Base-by-base conservation (phyloP, 2,329 filamentous ascomycete species). In the Ophiostoma montium region DNA sequence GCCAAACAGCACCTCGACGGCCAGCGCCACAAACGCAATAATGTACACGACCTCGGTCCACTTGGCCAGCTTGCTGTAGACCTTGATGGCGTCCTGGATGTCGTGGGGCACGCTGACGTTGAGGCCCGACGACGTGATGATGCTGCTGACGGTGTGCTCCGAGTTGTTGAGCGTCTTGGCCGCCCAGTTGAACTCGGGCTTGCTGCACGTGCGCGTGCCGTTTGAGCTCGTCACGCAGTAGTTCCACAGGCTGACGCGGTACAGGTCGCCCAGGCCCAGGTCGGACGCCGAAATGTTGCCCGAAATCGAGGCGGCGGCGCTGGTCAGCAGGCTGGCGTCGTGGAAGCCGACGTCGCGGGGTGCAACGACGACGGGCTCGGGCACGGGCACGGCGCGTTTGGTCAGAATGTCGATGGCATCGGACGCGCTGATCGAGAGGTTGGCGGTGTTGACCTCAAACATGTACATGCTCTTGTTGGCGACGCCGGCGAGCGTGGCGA, bases 1-100 rank as follows among this genome's bases (percentile, higher is more conserved):
- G 53, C 89, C 89, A 43, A 94, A 68, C 41, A 92, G 54, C 52
- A 95, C 72, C 64, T 89, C 84, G 23, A 80, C 65, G 38, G 71
- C 75, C 7, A 90, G 84, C 16, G 79, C 71, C 54, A 81, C 65
- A 58, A 89, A 74, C 46, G 86, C 81, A 54, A 87, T 72, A 57
- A 87, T 72, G 64, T 88, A 95, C 54, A 82, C 80, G 52, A 90
- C 74, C 65, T 89, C 80, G 64, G 90, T 89, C 83, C 84, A 94
- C 61, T 82, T 84, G 51, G 78, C 76, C 32, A 89, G 78, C 47
- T 74, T 77, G 61, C 75, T 72, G 70, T 95, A 95, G 16, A 77
- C 72, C 42, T 82, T 75, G 57, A 96, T 67, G 15, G 82, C 79
- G 46, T 76, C 70, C 48, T 75, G 70, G 49, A 94, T 69, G 50